phyloP scores from a whole-genome alignment of 208 protist genomes.

The Trichomonas vaginalis region DNA sequence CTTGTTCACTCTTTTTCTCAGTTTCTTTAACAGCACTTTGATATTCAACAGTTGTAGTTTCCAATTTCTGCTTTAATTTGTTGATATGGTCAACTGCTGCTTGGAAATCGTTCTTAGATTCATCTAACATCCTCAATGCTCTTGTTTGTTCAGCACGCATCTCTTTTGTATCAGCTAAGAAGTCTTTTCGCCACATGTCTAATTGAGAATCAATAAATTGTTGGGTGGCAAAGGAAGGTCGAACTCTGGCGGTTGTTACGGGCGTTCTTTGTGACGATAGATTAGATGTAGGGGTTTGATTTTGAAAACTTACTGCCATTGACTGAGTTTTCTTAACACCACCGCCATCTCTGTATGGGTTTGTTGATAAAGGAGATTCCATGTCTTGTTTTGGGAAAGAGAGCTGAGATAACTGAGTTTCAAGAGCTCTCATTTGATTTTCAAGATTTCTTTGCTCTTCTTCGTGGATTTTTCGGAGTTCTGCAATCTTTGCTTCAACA shows the following conservation, averaged over 20 bases:
- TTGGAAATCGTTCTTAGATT: neutral
- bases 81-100: neutral
- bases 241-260: neutral
- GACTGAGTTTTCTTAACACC: neutral
- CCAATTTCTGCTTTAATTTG: neutral
- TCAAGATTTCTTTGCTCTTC: neutral
- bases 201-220: neutral
- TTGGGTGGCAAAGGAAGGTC: neutral
- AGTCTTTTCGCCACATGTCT: neutral
- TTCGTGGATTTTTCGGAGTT: neutral
- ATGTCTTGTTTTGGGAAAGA: neutral
- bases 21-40: neutral
- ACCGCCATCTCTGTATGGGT: neutral
- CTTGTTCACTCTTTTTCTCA: neutral
- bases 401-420: neutral
- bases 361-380: neutral
- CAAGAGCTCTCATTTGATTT: neutral
- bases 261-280: neutral
- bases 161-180: neutral
- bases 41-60: neutral
- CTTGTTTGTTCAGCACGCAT: neutral
- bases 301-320: neutral
- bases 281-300: neutral
- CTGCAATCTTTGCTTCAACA: neutral
- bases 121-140: neutral